These are phyloP conservation scores for Nelumbo lutea DNA, from an alignment of 164 flowering plant genomes.

Conservation along the genomic window DNA sequence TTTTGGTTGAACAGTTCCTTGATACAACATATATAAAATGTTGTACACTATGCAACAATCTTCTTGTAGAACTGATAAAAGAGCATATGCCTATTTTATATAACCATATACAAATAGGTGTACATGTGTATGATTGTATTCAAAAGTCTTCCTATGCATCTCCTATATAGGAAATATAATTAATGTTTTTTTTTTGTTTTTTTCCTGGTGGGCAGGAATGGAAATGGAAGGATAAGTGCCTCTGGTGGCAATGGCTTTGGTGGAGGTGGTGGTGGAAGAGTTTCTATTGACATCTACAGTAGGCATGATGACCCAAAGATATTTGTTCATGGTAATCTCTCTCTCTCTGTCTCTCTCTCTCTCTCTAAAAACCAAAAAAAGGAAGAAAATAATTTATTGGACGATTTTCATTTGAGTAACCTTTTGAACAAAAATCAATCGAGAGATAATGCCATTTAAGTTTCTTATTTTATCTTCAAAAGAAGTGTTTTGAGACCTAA, in stretches of 20 bases:
- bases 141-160: not conserved
- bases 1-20: too few relatives aligned
- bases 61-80: too few relatives aligned
- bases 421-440: not conserved
- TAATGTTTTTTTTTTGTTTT: too few relatives aligned
- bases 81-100: too few relatives aligned
- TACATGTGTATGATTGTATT: not conserved
- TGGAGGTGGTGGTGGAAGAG: constrained; percentile 98
- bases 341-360: not conserved
- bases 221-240: constrained; percentile 80
- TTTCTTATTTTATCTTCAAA: not conserved
- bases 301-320: constrained; percentile 73
- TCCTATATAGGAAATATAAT: too few relatives aligned
- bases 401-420: not conserved
- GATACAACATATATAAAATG: too few relatives aligned
- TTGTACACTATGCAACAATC: too few relatives aligned
- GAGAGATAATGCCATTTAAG: not conserved
- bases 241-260: constrained; percentile 92
- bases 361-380: not conserved
- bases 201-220: constrained; percentile 59
- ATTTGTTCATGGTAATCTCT: constrained; percentile 69
- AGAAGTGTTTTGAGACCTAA: too few relatives aligned
- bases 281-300: constrained; percentile 69
- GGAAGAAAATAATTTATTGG: not conserved
- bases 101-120: too few relatives aligned